Conservation (phyloP, 2,329 filamentous ascomycete genomes). For the Ascochyta lentis region DNA sequence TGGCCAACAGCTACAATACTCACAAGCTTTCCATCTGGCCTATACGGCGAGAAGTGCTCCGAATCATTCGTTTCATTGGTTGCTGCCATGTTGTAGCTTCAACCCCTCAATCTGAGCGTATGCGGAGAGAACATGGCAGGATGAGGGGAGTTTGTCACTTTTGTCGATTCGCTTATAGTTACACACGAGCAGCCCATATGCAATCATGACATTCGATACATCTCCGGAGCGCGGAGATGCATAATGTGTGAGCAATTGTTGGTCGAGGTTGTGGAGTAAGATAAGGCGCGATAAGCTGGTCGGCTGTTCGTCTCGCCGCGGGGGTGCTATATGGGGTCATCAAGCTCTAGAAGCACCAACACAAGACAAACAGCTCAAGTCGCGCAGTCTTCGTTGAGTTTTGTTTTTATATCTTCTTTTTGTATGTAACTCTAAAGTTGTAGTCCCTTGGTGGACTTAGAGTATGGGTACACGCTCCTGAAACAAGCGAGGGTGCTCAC, state of each 20-base stretch:
- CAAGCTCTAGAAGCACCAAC: neutral
- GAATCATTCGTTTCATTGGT: conserved; percentile 39
- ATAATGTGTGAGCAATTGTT: conserved; percentile 16
- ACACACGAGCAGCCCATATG: neutral
- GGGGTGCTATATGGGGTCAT: conserved; percentile 3
- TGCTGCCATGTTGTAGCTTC: conserved; percentile 12
- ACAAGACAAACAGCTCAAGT: neutral
- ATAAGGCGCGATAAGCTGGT: conserved; percentile 17
- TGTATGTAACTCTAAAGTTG: neutral
- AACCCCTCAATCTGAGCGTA: too few relatives aligned
- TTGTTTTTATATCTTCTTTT: neutral
- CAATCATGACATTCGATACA: conserved; percentile 30
- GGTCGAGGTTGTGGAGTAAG: conserved; percentile 9
- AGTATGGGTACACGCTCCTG: neutral
- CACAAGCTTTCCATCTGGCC: conserved; percentile 64
- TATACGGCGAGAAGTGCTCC: conserved; percentile 64
- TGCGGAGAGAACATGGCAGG: neutral
- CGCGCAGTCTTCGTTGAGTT: too few relatives aligned
- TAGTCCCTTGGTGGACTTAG: neutral
- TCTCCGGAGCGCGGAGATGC: conserved; percentile 50
- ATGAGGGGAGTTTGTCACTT: conserved; percentile 45
- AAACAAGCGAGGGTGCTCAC: neutral
- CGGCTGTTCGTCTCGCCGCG: conserved; percentile 10
- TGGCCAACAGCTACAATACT: conserved; percentile 25
- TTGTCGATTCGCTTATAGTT: conserved; percentile 8